Conservation (phyloP, 1,284 basidiomycete genomes). For the Ganoderma boninense region DNA sequence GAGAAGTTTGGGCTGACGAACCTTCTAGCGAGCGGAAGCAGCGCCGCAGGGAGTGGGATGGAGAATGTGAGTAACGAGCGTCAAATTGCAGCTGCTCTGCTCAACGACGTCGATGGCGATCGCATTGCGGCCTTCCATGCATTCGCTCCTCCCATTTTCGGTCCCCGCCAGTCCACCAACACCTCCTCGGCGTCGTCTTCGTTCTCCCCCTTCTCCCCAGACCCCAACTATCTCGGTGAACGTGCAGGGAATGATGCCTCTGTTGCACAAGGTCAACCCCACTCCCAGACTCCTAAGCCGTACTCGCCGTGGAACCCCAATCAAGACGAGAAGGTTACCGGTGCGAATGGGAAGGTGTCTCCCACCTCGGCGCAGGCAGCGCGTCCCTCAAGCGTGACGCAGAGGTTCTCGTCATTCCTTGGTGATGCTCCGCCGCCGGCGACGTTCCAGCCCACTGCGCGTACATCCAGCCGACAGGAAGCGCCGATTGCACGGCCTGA, state of each 20-base stretch:
- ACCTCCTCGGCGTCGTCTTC: constrained; percentile 32
- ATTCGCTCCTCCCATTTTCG: constrained; percentile 35
- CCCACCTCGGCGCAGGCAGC: constrained; percentile 47
- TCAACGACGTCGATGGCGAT: constrained; percentile 36
- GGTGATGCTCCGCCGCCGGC: constrained; percentile 42
- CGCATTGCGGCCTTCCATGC: constrained; percentile 35
- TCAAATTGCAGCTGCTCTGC: constrained; percentile 34
- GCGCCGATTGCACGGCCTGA: constrained; percentile 51
- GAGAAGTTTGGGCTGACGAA: constrained; percentile 64
- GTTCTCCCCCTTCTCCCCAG: constrained; percentile 53
- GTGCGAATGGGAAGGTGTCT: constrained; percentile 49
- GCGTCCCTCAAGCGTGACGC: constrained; percentile 53
- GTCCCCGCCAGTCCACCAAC: constrained; percentile 30
- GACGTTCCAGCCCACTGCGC: constrained; percentile 42
- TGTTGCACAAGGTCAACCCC: constrained; percentile 33
- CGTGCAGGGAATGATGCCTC: constrained; percentile 35
- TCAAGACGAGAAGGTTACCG: constrained; percentile 38
- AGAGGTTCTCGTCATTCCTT: constrained; percentile 53
- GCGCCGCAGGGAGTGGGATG: constrained; percentile 21
- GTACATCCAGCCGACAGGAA: constrained; percentile 54
- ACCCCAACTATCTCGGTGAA: constrained; percentile 44
- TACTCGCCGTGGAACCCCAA: constrained; percentile 56
- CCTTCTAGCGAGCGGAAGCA: constrained; percentile 43
- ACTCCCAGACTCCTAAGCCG: constrained; percentile 52
- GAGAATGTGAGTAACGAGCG: constrained; percentile 32